Evolutionary conservation across 208 protist genomes (phyloP), one percentile per base, ranked within the genome.

Genomic region (Kentomonas sorsogonicus): DNA sequence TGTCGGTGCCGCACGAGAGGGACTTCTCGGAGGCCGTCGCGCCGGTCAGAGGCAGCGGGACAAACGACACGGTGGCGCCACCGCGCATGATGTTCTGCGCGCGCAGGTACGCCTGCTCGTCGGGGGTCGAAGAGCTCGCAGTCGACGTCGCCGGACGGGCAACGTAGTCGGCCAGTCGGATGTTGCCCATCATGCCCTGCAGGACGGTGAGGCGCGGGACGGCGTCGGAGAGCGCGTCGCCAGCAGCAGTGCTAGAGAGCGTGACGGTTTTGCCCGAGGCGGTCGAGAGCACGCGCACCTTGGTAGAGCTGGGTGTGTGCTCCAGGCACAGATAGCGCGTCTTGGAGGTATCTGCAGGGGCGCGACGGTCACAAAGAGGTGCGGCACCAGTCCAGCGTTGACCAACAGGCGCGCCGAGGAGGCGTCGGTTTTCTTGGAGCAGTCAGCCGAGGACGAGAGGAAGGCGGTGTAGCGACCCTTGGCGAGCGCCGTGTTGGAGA

Each of bases 171-270:
- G 31, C 26, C 38, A 83, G 31, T 30, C 31, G 45, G 15, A 83
- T 27, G 18, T 38, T 36, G 11, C 77, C 77, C 44, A 47, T 66
- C 68, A 76, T 83, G 41, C 77, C 77, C 39, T 76, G 76, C 55
- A 83, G 75, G 36, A 83, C 57, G 16, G 70, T 77, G 36, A 81
- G 44, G n/a, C 16, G 25, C 9, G 54, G 2, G 0, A 55, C 29
- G 3, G 31, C 18, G 26, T 26, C 25, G n/a, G 54, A 2, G 0
- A 55, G 38, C 7, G 31, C 18, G 26, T 26, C 25, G n/a, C 20
- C 25, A 2, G 3, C 26, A 9, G 46, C 57, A 9, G 10, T 31
- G 6, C 29, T 26, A 9, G 22, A 7, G 15, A 63, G 46, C 11
- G 4, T 33, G 20, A 52, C 41, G 1, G 51, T 3, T 6, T 20